phyloP scores from a whole-genome alignment of 495 filamentous ascomycete species.

The Podospora didyma region DNA sequence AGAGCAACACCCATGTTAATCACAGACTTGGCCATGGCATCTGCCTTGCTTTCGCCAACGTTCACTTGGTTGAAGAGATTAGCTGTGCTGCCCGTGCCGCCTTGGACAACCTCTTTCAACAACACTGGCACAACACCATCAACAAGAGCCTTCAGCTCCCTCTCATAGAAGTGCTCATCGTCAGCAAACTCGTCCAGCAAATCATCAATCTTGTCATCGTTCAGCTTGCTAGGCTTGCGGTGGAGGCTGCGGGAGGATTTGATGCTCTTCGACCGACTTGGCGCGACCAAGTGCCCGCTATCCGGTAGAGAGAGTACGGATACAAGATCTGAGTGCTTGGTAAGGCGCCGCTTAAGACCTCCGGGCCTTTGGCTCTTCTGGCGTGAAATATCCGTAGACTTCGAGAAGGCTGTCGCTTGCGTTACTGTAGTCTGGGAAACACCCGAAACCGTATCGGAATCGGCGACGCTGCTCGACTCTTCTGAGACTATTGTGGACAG shows the following conservation, averaged over 20 bases:
- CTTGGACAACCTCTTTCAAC: conserved; percentile 73
- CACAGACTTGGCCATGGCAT: conserved; percentile 72
- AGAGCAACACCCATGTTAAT: conserved; percentile 91
- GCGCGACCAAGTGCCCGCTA: conserved; percentile 45
- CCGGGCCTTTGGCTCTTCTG: conserved; percentile 38
- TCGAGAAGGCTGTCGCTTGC: conserved; percentile 38
- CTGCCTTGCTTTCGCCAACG: conserved; percentile 24
- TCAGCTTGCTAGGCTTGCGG: conserved; percentile 60
- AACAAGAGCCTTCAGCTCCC: conserved; percentile 88
- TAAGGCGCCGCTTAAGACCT: conserved; percentile 70
- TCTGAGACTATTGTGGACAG: conserved; percentile 70
- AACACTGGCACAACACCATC: conserved; percentile 96
- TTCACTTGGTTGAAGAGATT: conserved; percentile 53
- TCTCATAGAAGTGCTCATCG: conserved; percentile 87
- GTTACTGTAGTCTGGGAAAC: conserved; percentile 48
- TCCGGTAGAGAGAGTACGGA: conserved; percentile 80
- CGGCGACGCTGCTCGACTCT: conserved; percentile 53
- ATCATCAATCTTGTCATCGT: conserved; percentile 63
- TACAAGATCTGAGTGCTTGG: conserved; percentile 89
- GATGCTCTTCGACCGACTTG: conserved; percentile 52
- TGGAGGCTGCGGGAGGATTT: conserved; percentile 69
- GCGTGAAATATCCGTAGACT: conserved; percentile 34
- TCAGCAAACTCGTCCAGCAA: conserved; percentile 75
- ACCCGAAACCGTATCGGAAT: conserved; percentile 37
- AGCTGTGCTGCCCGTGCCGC: conserved; percentile 61